phyloP scores from a whole-genome alignment of 345 rosid species.

The Euphorbia tirucalli region DNA sequence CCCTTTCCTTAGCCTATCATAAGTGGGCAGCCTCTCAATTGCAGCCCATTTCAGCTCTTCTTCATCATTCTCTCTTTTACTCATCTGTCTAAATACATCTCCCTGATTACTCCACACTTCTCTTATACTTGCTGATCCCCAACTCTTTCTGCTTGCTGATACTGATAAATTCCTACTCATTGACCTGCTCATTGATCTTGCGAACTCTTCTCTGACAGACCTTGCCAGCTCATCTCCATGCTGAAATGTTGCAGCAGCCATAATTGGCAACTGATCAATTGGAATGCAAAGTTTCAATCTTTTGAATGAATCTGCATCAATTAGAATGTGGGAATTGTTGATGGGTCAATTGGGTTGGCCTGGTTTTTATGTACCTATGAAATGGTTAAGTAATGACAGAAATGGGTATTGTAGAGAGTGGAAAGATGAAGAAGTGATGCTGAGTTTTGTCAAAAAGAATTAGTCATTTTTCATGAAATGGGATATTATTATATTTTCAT shows the following conservation, averaged over 20 bases:
- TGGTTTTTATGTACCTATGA: slow-evolving; percentile 13
- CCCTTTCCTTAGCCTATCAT: slow-evolving; percentile 43
- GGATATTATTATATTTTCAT: background rate
- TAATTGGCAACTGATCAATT: too few species aligned
- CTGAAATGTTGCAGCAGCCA: slow-evolving; percentile 31
- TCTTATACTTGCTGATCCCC: slow-evolving; percentile 43
- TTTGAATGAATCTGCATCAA: too few species aligned
- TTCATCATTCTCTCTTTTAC: slow-evolving; percentile 41
- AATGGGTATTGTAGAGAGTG: slow-evolving; percentile 16
- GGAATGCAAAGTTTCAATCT: too few species aligned
- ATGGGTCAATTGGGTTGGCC: too few species aligned
- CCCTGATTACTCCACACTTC: slow-evolving; percentile 43
- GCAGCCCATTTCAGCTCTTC: slow-evolving; percentile 63
- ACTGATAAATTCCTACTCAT: slow-evolving; percentile 33
- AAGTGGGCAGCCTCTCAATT: slow-evolving; percentile 57
- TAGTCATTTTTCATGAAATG: too few species aligned
- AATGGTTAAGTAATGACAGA: slow-evolving; percentile 15
- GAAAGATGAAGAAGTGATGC: slow-evolving; percentile 13
- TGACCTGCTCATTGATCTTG: slow-evolving; percentile 26
- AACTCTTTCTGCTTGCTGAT: slow-evolving; percentile 32
- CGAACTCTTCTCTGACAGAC: slow-evolving; percentile 30
- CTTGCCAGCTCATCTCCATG: slow-evolving; percentile 30
- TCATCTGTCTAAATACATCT: slow-evolving; percentile 38
- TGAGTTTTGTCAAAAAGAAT: slow-evolving; percentile 13
- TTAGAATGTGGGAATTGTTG: background rate